Conservation (phyloP, 306 rosid species). For the Malus asiatica region DNA sequence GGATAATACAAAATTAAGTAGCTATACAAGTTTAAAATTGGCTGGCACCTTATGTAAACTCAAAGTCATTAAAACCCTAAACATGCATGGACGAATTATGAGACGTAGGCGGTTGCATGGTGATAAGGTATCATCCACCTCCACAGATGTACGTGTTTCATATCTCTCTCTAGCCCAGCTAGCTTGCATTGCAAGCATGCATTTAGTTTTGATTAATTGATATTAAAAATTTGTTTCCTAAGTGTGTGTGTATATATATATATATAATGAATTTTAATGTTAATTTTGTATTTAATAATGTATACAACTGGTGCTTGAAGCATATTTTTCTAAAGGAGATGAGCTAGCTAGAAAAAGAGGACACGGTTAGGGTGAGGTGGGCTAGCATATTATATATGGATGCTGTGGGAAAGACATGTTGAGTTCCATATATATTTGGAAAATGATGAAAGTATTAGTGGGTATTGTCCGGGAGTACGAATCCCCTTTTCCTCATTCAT, state of each 20-base stretch:
- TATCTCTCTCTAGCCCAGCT: neutral
- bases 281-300: neutral
- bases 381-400: neutral
- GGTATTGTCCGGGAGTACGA: slow-evolving; percentile 15
- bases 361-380: neutral
- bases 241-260: neutral
- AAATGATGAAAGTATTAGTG: slow-evolving; percentile 12
- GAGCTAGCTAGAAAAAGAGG: neutral
- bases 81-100: neutral
- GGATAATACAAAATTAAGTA: neutral
- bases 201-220: neutral
- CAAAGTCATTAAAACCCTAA: neutral
- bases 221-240: neutral
- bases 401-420: slow-evolving; percentile 12
- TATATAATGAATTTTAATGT: neutral
- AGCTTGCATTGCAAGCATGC: neutral
- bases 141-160: neutral
- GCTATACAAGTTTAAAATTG: neutral
- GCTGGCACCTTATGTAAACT: neutral
- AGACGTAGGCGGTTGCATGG: neutral
- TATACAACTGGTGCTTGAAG: neutral
- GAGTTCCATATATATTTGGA: slow-evolving; percentile 1
- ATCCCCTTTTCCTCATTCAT: slow-evolving; percentile 1
- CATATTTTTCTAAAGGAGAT: neutral
- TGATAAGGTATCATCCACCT: neutral